phyloP scores from a whole-genome alignment of 2,329 filamentous ascomycete species.

The Zelopaecilomyces penicillatus region DNA sequence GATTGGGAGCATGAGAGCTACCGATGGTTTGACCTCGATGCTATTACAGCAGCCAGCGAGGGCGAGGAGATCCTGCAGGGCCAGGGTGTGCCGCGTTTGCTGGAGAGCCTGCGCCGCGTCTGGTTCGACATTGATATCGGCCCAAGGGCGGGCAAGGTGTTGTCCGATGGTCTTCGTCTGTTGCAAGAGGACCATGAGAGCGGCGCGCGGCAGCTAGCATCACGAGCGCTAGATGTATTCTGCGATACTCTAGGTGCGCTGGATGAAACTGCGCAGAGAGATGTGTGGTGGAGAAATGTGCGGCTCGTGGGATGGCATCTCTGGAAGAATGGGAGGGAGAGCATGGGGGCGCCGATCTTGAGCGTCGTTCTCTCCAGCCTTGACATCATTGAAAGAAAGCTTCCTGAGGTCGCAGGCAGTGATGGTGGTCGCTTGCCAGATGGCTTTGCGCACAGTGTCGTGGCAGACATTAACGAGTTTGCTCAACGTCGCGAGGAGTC shows the following conservation, averaged over 20 bases:
- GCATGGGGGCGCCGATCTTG: constrained; percentile 55
- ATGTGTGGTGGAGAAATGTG: constrained; percentile 47
- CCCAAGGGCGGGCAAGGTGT: constrained; percentile 31
- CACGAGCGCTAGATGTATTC: constrained; percentile 42
- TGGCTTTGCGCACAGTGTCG: constrained; percentile 10
- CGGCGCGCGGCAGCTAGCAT: constrained; percentile 50
- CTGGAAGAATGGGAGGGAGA: constrained; percentile 56
- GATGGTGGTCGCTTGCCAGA: constrained; percentile 1
- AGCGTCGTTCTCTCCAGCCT: constrained; percentile 40
- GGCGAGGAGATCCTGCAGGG: constrained; percentile 31
- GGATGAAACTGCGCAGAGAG: constrained; percentile 14
- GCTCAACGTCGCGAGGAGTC: constrained; percentile 15
- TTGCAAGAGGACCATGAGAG: constrained; percentile 50
- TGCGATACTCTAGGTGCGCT: constrained; percentile 34
- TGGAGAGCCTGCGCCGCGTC: constrained; percentile 49
- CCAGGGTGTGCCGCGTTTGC: constrained; percentile 48
- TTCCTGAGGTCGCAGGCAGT: constrained; percentile 10
- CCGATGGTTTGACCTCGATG: constrained; percentile 47
- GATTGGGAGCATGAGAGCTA: constrained; percentile 57
- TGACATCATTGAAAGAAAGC: constrained; percentile 25
- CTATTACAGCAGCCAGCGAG: constrained; percentile 24
- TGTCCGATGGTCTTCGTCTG: constrained; percentile 37
- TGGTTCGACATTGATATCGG: constrained; percentile 49
- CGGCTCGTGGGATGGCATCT: constrained; percentile 54
- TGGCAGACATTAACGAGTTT: constrained; percentile 13